Evolutionary conservation across 2,329 filamentous ascomycete species (phyloP).

Genomic region (Rhytidhysteron rufulum): DNA sequence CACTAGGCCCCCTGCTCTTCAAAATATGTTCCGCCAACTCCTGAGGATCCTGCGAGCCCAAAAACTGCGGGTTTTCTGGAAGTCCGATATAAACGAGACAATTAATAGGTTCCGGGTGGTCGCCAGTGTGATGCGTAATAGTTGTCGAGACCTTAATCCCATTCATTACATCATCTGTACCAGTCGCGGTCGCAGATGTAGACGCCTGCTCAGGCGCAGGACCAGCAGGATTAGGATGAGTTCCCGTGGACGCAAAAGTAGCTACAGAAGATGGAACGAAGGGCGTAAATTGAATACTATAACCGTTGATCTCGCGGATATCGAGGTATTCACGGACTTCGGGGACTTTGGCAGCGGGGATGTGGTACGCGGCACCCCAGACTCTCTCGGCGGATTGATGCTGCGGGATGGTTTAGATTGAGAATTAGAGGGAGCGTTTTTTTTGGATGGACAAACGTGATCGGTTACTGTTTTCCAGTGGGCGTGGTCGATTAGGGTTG

Average conservation of each 20-base stretch:
- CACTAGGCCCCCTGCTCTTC: conserved; percentile 74
- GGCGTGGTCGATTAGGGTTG: conserved; percentile 80
- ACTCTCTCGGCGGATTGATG: conserved; percentile 58
- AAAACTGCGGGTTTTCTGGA: conserved; percentile 87
- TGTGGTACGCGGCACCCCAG: conserved; percentile 92
- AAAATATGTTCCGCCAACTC: conserved; percentile 77
- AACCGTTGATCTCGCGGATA: conserved; percentile 95
- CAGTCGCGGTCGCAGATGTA: too few species aligned
- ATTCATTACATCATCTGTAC: too few species aligned
- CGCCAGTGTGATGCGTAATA: too few species aligned
- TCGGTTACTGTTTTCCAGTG: conserved; percentile 76
- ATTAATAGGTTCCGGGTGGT: conserved; percentile 20
- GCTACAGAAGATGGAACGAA: conserved; percentile 61
- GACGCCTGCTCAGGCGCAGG: conserved; percentile 1
- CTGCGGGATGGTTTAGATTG: conserved; percentile 14
- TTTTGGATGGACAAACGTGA: conserved; percentile 49
- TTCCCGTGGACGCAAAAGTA: conserved; percentile 33
- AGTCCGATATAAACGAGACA: conserved; percentile 91
- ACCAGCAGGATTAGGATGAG: conserved; percentile 8
- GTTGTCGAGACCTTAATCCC: too few species aligned
- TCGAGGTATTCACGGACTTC: conserved; percentile 89
- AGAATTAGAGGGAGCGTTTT: conserved; percentile 1
- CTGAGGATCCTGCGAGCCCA: conserved; percentile 76
- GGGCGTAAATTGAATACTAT: conserved; percentile 85
- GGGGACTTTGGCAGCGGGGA: conserved; percentile 65